These are phyloP conservation scores for Calocera viscosa DNA, from an alignment of 768 basidiomycete genomes.

Conservation along the genomic window DNA sequence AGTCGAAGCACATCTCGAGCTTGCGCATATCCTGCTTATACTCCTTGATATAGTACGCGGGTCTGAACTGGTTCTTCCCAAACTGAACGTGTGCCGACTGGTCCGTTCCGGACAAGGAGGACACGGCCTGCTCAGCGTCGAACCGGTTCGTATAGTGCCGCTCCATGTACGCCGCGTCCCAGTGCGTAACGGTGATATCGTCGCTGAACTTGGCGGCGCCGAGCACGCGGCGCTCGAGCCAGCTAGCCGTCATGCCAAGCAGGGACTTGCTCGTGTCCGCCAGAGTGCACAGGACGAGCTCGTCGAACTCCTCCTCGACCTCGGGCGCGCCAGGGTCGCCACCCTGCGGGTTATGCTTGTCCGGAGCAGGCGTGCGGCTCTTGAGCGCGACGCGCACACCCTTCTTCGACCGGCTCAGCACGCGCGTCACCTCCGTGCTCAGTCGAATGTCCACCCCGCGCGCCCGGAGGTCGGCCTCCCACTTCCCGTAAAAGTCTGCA, in stretches of 20 bases:
- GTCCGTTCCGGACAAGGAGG: conserved; percentile 21
- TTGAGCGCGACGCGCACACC: conserved; percentile 2
- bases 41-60: conserved; percentile 37
- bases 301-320: conserved; percentile 31
- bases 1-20: conserved; percentile 43
- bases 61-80: conserved; percentile 32
- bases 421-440: conserved; percentile 12
- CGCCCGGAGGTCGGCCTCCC: conserved; percentile 5
- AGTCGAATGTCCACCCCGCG: neutral
- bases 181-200: conserved; percentile 38
- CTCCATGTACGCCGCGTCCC: conserved; percentile 36
- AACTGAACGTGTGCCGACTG: conserved; percentile 28
- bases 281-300: conserved; percentile 35
- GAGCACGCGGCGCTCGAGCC: conserved; percentile 32
- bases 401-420: conserved; percentile 2
- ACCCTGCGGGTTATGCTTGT: conserved; percentile 25
- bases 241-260: conserved; percentile 31
- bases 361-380: neutral
- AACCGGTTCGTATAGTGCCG: conserved; percentile 32
- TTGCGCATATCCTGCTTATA: conserved; percentile 35
- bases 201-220: conserved; percentile 35
- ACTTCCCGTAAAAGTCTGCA: conserved; percentile 12
- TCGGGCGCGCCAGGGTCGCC: conserved; percentile 24
- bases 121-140: conserved; percentile 30
- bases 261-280: conserved; percentile 36